Percentiles rank a stretch among this genome's conserved stretches.
phyloP scores from a whole-genome alignment of 441 rosid genomes.

The Arabidopsis hybrid region DNA sequence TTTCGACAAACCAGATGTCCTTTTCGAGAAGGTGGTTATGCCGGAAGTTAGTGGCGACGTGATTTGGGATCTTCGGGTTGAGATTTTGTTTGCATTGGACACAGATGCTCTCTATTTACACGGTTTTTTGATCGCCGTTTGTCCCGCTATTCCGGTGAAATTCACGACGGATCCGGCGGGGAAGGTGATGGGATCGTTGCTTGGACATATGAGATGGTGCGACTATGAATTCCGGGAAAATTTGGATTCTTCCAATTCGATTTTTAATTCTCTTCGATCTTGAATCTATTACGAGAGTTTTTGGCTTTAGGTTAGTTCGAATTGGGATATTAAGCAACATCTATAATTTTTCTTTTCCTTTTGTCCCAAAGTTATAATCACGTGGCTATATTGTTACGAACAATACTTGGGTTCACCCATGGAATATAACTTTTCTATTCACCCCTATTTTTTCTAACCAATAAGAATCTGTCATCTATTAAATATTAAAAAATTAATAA shows the following conservation, averaged over 20 bases:
- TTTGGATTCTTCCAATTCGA: neutral
- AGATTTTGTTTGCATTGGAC: conserved; percentile 8
- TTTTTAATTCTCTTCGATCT: neutral
- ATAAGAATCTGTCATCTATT: no score
- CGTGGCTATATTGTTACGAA: no score
- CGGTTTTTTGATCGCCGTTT: conserved; percentile 4
- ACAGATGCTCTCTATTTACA: neutral
- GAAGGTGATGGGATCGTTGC: conserved; percentile 26
- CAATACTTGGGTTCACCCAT: no score
- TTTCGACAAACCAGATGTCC: neutral
- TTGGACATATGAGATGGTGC: conserved; percentile 34
- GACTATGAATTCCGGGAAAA: neutral
- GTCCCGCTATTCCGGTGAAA: conserved; percentile 32
- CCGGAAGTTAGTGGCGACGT: conserved; percentile 10
- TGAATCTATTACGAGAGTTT: neutral
- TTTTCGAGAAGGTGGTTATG: conserved; percentile 11
- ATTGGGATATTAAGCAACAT: no score
- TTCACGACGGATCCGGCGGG: conserved; percentile 20
- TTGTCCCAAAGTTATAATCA: no score
- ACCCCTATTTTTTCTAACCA: neutral
- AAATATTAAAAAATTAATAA: no score
- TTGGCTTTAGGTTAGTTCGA: neutral
- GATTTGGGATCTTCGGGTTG: conserved; percentile 30
- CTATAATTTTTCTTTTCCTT: no score
- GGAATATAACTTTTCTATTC: no score